Percentiles rank a stretch among this genome's conserved stretches.
These are phyloP conservation scores for Zancudomyces culisetae DNA, from an alignment of 371 early-diverging fungal species.

Conservation along the genomic window DNA sequence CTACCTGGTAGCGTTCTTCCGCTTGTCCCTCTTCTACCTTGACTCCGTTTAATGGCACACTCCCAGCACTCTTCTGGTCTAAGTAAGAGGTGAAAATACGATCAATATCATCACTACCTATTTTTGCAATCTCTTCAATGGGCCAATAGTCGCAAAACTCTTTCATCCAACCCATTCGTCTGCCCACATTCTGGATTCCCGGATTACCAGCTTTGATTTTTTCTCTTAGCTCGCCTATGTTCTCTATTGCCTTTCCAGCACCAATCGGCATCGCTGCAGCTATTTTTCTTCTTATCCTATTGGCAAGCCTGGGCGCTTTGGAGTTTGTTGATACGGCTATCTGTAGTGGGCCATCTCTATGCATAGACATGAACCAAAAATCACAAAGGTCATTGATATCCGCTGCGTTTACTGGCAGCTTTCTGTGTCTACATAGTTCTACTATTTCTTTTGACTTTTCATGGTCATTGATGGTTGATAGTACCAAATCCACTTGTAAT, in stretches of 20 bases:
- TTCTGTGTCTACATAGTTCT: slow-evolving; percentile 32
- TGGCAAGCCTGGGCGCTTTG: slow-evolving; percentile 69
- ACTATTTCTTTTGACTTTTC: slow-evolving; percentile 47
- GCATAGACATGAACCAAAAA: slow-evolving; percentile 78
- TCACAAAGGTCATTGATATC: slow-evolving; percentile 80
- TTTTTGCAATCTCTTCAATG: slow-evolving; percentile 33
- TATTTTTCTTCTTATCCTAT: slow-evolving; percentile 47
- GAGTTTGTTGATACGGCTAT: slow-evolving; percentile 82
- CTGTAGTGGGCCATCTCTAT: slow-evolving; percentile 63
- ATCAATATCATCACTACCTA: slow-evolving; percentile 36
- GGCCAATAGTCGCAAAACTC: slow-evolving; percentile 50
- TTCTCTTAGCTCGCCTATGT: slow-evolving; percentile 44
- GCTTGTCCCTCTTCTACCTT: slow-evolving; percentile 5
- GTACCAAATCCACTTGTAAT: slow-evolving; percentile 53
- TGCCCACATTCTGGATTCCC: slow-evolving; percentile 33
- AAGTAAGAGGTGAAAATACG: slow-evolving; percentile 40
- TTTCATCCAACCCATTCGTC: slow-evolving; percentile 68
- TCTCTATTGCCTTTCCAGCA: slow-evolving; percentile 45
- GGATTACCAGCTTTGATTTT: slow-evolving; percentile 49
- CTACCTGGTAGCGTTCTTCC: not conserved
- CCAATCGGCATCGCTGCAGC: slow-evolving; percentile 40
- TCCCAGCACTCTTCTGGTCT: slow-evolving; percentile 30
- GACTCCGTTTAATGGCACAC: slow-evolving; percentile 3
- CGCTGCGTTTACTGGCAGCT: slow-evolving; percentile 81
- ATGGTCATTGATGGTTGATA: slow-evolving; percentile 61